These are phyloP conservation scores for Oxalis stricta DNA, from an alignment of 441 rosid genomes.

Conservation along the genomic window DNA sequence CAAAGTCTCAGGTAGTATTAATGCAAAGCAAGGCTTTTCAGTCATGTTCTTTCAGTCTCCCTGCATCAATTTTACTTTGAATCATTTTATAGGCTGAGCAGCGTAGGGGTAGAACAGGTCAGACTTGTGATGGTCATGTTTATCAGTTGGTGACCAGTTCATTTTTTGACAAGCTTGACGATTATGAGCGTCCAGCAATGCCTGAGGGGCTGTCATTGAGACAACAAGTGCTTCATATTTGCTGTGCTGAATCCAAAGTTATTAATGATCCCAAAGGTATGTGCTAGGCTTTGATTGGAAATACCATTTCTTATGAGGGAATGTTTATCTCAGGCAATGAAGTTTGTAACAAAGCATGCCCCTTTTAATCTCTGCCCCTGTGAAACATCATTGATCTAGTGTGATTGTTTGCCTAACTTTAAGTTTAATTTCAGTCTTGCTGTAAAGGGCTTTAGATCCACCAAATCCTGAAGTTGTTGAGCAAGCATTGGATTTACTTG, in stretches of 20 bases:
- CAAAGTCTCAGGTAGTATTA: conserved; percentile 71
- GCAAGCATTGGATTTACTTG: conserved; percentile 62
- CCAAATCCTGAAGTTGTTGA: conserved; percentile 61
- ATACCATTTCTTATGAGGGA: no score
- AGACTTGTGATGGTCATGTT: conserved; percentile 90
- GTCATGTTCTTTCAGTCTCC: not conserved
- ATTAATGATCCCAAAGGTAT: conserved; percentile 84
- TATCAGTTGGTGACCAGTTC: conserved; percentile 81
- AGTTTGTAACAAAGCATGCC: no score
- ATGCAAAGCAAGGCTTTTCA: conserved; percentile 3
- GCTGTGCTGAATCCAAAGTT: conserved; percentile 74
- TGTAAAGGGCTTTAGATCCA: conserved; percentile 82
- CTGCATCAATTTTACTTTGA: conserved; percentile 6
- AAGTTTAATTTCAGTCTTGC: conserved; percentile 35
- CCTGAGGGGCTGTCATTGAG: conserved; percentile 68
- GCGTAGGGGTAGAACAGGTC: conserved; percentile 90
- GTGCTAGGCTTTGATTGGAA: conserved; percentile 7
- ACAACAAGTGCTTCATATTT: conserved; percentile 69
- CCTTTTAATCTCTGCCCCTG: no score
- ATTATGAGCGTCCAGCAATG: conserved; percentile 62
- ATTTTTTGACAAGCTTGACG: conserved; percentile 56
- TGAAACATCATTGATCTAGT: no score
- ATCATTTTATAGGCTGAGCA: conserved; percentile 65
- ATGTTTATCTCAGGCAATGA: no score
- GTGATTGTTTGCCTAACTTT: no score